Conservation (phyloP, 441 rosid species). For the Omphalea diandra region DNA sequence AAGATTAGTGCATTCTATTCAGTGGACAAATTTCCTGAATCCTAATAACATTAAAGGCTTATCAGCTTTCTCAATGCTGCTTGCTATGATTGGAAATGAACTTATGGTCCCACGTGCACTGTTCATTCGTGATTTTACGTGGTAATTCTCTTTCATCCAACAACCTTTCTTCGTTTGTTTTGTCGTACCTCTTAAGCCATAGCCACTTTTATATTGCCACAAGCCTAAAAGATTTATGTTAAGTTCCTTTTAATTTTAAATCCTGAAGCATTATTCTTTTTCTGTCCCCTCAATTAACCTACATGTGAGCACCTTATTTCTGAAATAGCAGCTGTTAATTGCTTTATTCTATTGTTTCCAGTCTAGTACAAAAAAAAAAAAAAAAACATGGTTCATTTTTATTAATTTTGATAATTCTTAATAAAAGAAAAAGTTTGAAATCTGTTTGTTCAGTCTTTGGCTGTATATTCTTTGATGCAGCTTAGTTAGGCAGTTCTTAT, state of each 20-base stretch:
- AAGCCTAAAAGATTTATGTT: not conserved
- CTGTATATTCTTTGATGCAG: not conserved
- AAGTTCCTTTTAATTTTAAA: not conserved
- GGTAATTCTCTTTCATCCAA: constrained; percentile 45
- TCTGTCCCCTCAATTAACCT: not conserved
- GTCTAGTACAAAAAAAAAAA: no score
- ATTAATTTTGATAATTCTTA: not conserved
- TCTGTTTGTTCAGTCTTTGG: not conserved
- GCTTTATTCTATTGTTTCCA: not conserved
- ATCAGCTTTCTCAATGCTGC: constrained; percentile 83
- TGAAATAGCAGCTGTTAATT: not conserved
- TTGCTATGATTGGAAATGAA: constrained; percentile 91
- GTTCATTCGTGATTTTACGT: constrained; percentile 91
- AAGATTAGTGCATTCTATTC: constrained; percentile 29
- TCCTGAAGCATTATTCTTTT: not conserved
- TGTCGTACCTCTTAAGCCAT: not conserved
- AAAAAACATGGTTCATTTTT: not conserved
- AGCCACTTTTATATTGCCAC: not conserved
- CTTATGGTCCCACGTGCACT: constrained; percentile 94
- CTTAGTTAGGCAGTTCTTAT: not conserved
- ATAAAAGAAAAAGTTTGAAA: no score
- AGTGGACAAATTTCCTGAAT: constrained; percentile 91
- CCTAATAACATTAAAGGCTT: constrained; percentile 88
- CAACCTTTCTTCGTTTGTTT: not conserved
- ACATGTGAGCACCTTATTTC: constrained; percentile 1